These are phyloP conservation scores for Carex kokanica DNA, from an alignment of 176 grass and related monocot genomes.

Conservation along the genomic window DNA sequence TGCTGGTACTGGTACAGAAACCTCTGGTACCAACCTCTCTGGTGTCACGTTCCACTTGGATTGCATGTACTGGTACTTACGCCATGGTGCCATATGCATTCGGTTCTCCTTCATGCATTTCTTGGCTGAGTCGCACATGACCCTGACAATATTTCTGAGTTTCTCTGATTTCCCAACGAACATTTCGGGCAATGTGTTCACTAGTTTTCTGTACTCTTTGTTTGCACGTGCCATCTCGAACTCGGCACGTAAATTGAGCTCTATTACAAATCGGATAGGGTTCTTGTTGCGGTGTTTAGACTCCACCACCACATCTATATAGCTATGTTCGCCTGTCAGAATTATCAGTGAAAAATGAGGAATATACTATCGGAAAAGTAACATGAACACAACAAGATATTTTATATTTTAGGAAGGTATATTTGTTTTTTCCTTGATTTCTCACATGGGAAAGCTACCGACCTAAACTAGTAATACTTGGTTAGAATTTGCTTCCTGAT, in stretches of 20 bases:
- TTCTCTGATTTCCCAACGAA: conserved; percentile 57
- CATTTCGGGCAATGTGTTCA: conserved; percentile 50
- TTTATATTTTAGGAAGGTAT: neutral
- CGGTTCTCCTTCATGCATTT: conserved; percentile 68
- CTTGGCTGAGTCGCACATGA: conserved; percentile 61
- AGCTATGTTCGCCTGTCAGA: conserved; percentile 52
- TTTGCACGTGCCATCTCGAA: conserved; percentile 64
- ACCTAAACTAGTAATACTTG: neutral
- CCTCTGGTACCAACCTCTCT: conserved; percentile 33
- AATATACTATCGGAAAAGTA: neutral
- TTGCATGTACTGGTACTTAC: conserved; percentile 92
- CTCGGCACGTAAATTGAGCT: conserved; percentile 55
- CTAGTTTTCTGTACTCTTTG: conserved; percentile 47
- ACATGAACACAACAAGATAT: neutral
- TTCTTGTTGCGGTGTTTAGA: conserved; percentile 39
- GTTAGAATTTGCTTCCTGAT: conserved; percentile 8
- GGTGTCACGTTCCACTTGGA: conserved; percentile 70
- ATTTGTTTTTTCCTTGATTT: neutral
- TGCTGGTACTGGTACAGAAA: neutral
- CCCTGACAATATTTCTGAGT: conserved; percentile 41
- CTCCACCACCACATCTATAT: conserved; percentile 52
- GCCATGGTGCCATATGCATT: conserved; percentile 82
- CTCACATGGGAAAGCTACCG: neutral
- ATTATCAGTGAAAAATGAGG: neutral
- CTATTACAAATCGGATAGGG: conserved; percentile 44